These are phyloP conservation scores for Canariomyces notabilis DNA, from an alignment of 2,329 filamentous ascomycete genomes.

Conservation along the genomic window DNA sequence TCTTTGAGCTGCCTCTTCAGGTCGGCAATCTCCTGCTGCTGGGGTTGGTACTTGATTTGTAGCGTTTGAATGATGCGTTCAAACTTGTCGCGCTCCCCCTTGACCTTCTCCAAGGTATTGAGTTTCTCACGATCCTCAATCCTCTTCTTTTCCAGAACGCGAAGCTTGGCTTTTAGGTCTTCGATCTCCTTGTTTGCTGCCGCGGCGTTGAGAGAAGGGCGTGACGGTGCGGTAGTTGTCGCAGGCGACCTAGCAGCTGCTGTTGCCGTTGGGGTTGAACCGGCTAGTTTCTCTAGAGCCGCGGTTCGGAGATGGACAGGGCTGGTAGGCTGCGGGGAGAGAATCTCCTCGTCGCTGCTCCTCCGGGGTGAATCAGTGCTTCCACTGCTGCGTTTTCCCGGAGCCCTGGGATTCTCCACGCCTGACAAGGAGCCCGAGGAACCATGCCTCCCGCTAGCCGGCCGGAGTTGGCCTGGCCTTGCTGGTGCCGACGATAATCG, in stretches of 20 bases:
- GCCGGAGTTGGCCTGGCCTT: constrained; percentile 34
- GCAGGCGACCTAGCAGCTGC: constrained; percentile 28
- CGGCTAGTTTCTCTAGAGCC: constrained; percentile 48
- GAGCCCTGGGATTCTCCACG: constrained; percentile 33
- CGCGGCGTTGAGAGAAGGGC: constrained; percentile 25
- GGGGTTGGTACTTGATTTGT: constrained; percentile 80
- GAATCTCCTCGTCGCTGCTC: constrained; percentile 40
- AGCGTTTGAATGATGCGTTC: constrained; percentile 85
- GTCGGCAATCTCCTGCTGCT: constrained; percentile 73
- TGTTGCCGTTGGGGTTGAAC: constrained; percentile 20
- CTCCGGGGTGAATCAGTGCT: constrained; percentile 41
- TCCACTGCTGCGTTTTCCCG: constrained; percentile 34
- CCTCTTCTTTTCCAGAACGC: constrained; percentile 81
- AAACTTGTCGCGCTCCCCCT: constrained; percentile 71
- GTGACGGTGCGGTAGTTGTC: constrained; percentile 22
- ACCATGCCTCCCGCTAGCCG: constrained; percentile 37
- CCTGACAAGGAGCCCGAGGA: constrained; percentile 45
- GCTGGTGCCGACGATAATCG: constrained; percentile 35
- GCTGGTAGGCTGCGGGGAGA: constrained; percentile 46
- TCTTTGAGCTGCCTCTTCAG: constrained; percentile 75
- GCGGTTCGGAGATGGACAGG: constrained; percentile 47
- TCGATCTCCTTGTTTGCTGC: constrained; percentile 63
- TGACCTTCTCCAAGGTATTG: constrained; percentile 69
- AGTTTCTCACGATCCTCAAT: constrained; percentile 80
- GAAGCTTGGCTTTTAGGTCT: constrained; percentile 81